Evolutionary conservation across 768 basidiomycete genomes (phyloP), one percentile per base, ranked within the genome.

Genomic region (Arthromyces matolae): DNA sequence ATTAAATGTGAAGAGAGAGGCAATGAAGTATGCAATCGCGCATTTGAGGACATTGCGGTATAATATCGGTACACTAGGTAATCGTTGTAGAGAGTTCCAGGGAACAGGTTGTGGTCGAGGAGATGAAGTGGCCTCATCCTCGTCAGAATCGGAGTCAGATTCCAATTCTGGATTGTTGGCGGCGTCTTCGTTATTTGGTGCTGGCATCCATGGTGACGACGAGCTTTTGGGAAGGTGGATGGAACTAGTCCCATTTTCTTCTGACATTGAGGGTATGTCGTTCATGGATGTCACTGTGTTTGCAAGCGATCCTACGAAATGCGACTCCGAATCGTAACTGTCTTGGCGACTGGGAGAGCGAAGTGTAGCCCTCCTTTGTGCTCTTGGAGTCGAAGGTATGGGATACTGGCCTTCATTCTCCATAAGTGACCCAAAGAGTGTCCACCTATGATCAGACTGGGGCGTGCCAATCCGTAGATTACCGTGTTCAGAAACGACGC

Each of bases 1-100:
- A 3, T 83, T 82, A 61, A 92, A 98, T 1, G 96, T 99, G 76
- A 98, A 99, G 9, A 97, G 72, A 0, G 89, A 92, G 4, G 78
- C 93, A 44, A 97, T 67, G 55, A 91, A 81, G 66, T 99, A 99
- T 0, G 94, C 89, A 14, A 97, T 71, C 2, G 84, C 78, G 68
- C 96, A 99, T 69, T 98, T 97, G 54, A 95, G 67, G 35, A 96
- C 79, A 59, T 89, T 91, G 32, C 79, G 77, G 47, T 82, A 74
- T 23, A 84, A 51, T 14, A 76, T 53, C 2, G 83, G 67, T 28
- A 85, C 53, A 10, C 65, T 52, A 4, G 76, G 75, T 31, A 69
- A 36, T 20, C 56, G 56, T 23, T 51, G 42, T 10, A 46, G 29
- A 24, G 55, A 59, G 19, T 53, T 49, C 60, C 56, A 60, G 22